These are phyloP conservation scores for Rutstroemia sp. DNA, from an alignment of 2,329 filamentous ascomycete genomes.

Conservation along the genomic window DNA sequence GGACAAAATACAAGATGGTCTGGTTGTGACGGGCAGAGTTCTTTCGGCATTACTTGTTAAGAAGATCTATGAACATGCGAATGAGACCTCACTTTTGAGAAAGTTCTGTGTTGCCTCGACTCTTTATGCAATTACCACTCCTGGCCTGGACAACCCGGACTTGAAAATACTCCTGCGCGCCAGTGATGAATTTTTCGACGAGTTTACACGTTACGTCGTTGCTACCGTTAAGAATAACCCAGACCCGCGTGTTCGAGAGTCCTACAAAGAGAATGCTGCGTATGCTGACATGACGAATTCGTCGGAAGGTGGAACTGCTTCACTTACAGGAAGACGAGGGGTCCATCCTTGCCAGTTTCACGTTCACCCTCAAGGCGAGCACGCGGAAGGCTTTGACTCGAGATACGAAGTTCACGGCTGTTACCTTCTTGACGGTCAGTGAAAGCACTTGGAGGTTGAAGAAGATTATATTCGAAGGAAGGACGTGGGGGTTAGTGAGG, in stretches of 20 bases:
- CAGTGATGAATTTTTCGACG: constrained; percentile 8
- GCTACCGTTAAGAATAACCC: not conserved
- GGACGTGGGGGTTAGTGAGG: too few relatives aligned
- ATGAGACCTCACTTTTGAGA: constrained; percentile 10
- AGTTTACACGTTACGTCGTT: constrained; percentile 14
- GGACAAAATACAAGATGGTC: constrained; percentile 23
- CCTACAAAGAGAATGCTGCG: constrained; percentile 1
- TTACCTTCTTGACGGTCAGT: not conserved
- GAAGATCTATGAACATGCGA: constrained; percentile 12
- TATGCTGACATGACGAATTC: not conserved
- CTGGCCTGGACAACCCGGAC: not conserved
- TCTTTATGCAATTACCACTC: constrained; percentile 9
- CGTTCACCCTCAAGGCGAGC: not conserved
- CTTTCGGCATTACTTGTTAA: constrained; percentile 10
- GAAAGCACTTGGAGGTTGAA: too few relatives aligned
- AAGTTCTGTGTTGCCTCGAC: constrained; percentile 14
- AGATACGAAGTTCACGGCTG: not conserved
- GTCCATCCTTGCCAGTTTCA: constrained; percentile 14
- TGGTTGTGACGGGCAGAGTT: constrained; percentile 10
- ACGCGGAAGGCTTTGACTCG: not conserved
- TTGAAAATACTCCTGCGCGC: constrained; percentile 1
- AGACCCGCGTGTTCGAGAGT: constrained; percentile 20
- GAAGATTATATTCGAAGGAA: too few relatives aligned
- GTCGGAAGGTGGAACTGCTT: not conserved
- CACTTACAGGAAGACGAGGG: not conserved